Evolutionary conservation across 2,329 filamentous ascomycete species (phyloP).

Genomic region (Phaeosphaeriaceae sp.): DNA sequence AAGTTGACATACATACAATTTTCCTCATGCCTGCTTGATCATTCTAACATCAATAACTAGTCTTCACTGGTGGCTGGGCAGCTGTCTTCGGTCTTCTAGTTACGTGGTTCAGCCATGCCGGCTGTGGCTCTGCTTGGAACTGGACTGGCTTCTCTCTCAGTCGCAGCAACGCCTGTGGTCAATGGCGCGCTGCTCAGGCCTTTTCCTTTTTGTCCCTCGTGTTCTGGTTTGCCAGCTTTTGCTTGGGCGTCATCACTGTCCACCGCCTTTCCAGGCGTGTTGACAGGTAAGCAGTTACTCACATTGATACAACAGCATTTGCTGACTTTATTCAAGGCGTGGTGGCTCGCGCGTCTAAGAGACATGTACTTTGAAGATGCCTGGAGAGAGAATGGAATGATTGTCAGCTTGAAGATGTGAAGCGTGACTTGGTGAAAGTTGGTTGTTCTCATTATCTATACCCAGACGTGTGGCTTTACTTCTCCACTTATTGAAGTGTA

Average conservation of each 20-base stretch:
- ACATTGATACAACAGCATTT: neutral
- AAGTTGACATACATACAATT: neutral
- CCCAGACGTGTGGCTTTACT: no score
- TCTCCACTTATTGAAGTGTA: no score
- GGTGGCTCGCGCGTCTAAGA: neutral
- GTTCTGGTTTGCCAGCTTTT: slow-evolving; percentile 68
- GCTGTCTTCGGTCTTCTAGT: slow-evolving; percentile 50
- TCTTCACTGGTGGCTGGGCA: slow-evolving; percentile 74
- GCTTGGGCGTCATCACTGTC: slow-evolving; percentile 28
- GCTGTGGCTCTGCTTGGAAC: slow-evolving; percentile 46
- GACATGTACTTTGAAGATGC: no score
- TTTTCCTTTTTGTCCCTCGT: slow-evolving; percentile 75
- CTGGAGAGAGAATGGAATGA: no score
- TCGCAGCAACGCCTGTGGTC: slow-evolving; percentile 61
- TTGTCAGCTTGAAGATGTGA: no score
- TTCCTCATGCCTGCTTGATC: no score
- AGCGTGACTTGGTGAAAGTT: no score
- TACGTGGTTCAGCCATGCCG: slow-evolving; percentile 28
- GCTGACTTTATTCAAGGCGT: neutral
- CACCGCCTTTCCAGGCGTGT: slow-evolving; percentile 21
- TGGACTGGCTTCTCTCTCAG: slow-evolving; percentile 61
- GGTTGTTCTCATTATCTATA: no score
- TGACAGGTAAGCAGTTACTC: slow-evolving; percentile 9
- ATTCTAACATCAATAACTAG: slow-evolving; percentile 4
- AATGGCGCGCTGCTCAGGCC: slow-evolving; percentile 73